A percentile compares a stretch with the other conserved stretches of the same genome.
These are phyloP conservation scores for Hylodesmum podocarpum DNA, from an alignment of 306 rosid genomes.

Conservation along the genomic window DNA sequence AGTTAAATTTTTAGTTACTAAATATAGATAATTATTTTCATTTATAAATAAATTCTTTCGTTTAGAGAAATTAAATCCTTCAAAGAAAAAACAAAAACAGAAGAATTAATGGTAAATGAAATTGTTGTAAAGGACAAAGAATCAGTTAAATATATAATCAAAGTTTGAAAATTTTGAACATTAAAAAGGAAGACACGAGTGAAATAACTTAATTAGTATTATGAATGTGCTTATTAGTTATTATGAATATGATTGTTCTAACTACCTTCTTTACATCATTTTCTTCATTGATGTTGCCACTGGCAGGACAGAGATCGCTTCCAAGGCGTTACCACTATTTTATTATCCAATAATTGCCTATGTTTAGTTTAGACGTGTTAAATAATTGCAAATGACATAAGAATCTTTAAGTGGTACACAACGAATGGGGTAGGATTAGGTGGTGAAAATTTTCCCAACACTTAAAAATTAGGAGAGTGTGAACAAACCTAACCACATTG, in stretches of 20 bases:
- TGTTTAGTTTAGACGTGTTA: slow-evolving; percentile 29
- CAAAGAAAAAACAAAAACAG: too few species aligned
- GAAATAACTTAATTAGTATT: too few species aligned
- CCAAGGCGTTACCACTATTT: slow-evolving; percentile 23
- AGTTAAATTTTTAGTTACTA: too few species aligned
- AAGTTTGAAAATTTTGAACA: too few species aligned
- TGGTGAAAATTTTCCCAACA: slow-evolving; percentile 42
- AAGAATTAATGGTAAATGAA: too few species aligned
- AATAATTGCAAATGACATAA: slow-evolving; percentile 53
- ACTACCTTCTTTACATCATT: slow-evolving; percentile 30
- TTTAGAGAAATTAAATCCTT: too few species aligned
- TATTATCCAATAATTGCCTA: slow-evolving; percentile 3
- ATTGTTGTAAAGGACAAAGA: too few species aligned
- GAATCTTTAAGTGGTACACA: slow-evolving; percentile 49
- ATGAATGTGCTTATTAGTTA: not conserved
- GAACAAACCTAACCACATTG: slow-evolving; percentile 62
- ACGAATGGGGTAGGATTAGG: slow-evolving; percentile 66
- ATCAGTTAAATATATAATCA: too few species aligned
- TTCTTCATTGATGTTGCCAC: slow-evolving; percentile 36
- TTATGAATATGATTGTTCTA: slow-evolving; percentile 32
- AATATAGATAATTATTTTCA: too few species aligned
- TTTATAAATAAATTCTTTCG: too few species aligned
- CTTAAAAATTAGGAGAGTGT: slow-evolving; percentile 17
- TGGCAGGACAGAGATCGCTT: slow-evolving; percentile 30
- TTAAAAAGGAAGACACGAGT: too few species aligned